A percentile compares a stretch with the other conserved stretches of the same genome.
phyloP scores from a whole-genome alignment of 1,284 basidiomycete genomes.

The Erythrobasidium hasegawianum region DNA sequence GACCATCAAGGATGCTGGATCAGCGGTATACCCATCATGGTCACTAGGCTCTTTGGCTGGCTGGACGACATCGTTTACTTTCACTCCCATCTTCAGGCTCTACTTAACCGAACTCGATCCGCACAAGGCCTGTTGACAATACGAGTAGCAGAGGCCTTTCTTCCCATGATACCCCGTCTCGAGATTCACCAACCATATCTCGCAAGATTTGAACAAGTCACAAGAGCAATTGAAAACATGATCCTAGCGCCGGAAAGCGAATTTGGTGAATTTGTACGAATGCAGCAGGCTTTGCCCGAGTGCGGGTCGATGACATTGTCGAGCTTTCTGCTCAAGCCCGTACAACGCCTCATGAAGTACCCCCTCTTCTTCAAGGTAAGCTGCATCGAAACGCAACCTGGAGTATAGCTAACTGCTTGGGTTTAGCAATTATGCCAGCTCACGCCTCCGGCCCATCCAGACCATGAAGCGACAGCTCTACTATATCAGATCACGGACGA shows the following conservation, averaged over 20 bases:
- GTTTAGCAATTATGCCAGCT: constrained; percentile 60
- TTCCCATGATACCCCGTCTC: constrained; percentile 61
- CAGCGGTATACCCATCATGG: constrained; percentile 63
- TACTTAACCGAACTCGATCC: constrained; percentile 54
- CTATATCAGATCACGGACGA: constrained; percentile 64
- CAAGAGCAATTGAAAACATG: constrained; percentile 57
- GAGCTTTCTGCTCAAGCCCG: constrained; percentile 67
- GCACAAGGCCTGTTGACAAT: constrained; percentile 54
- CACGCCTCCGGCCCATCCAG: constrained; percentile 65
- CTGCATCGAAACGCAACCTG: neutral
- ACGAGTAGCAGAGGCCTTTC: constrained; percentile 59
- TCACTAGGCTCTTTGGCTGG: constrained; percentile 73
- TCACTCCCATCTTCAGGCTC: constrained; percentile 61
- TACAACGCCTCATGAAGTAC: constrained; percentile 68
- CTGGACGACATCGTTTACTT: constrained; percentile 75
- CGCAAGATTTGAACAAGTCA: constrained; percentile 63
- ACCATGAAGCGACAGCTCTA: constrained; percentile 63
- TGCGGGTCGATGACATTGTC: constrained; percentile 63
- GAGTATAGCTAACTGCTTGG: neutral
- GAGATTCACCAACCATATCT: constrained; percentile 83
- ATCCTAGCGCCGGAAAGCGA: constrained; percentile 59
- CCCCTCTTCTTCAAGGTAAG: constrained; percentile 69
- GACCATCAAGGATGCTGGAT: constrained; percentile 69
- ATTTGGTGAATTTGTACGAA: constrained; percentile 75
- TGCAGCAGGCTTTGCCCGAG: constrained; percentile 61